Base-by-base conservation (phyloP, 306 rosid species). In the Cyamopsis tetragonoloba region DNA sequence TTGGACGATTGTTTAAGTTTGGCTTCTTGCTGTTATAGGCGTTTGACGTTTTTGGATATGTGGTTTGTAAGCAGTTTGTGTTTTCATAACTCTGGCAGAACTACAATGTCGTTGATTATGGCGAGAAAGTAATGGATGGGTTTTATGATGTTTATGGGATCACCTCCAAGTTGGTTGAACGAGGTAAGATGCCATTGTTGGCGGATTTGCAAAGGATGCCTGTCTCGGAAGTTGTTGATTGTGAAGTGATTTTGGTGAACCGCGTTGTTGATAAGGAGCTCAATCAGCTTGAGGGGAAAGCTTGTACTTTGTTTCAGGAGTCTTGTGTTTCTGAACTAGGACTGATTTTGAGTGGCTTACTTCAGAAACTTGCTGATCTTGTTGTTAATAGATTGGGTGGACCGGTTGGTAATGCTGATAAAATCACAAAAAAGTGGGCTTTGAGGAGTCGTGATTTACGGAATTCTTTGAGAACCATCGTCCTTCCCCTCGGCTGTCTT, bases 321-420 rank as follows among this genome's bases (percentile, higher is more conserved):
- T 86, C 83, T 44, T 66, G 30, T 56, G 81, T 75, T 71, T 81
- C 89, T 73, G 86, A 76, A 41, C 84, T 76, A 55, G 96, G 97
- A 56, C 55, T 82, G 57, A 31, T 85, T 56, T 75, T 88, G 62
- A 86, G 95, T 70, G 88, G 96, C 55, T 62, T 90, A 60, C 84
- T 90, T 72, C 96, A 88, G 89, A 95, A 82, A 71, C 88, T 95
- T 71, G 92, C 99, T 7, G 85, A 91, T 74, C 62, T 95, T 68
- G 97, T 95, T 73, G 99, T 86, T 70, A 75, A 77, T 76, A 86
- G 95, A 85, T 85, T 95, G 97, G 99, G 99, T 71, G 99, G 99
- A 53, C 92, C 95, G 3, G 99, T 91, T 62, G 78, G 68, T 2
- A 87, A 83, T 87, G 97, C 97, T 44, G 97, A 95, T 58, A 87